These are phyloP conservation scores for Cryptococcus neoformans DNA, from an alignment of 1,284 basidiomycete genomes.

Conservation along the genomic window DNA sequence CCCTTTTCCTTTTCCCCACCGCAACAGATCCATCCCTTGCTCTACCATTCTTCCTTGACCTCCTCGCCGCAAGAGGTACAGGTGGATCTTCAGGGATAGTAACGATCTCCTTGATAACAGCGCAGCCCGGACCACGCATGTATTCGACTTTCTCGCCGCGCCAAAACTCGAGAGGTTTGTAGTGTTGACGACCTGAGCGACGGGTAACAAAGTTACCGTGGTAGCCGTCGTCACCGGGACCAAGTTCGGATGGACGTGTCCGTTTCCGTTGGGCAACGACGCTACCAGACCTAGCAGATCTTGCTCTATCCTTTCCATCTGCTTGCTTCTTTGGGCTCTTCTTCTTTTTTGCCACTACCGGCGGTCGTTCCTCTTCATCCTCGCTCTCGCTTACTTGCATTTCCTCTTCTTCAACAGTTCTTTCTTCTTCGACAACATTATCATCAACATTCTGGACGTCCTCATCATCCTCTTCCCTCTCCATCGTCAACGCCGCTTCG, in stretches of 20 bases:
- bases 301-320: conserved; percentile 12
- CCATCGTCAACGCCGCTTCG: not conserved
- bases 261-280: not conserved
- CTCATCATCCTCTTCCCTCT: conserved; percentile 2
- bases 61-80: conserved; percentile 56
- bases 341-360: conserved; percentile 5
- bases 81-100: conserved; percentile 61
- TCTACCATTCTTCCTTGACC: conserved; percentile 34
- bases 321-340: conserved; percentile 6
- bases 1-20: conserved; percentile 34
- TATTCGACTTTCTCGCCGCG: conserved; percentile 87
- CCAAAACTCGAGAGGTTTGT: conserved; percentile 86
- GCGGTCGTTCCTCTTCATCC: not conserved
- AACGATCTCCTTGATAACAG: conserved; percentile 77
- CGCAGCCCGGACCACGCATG: conserved; percentile 59
- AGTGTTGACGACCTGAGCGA: conserved; percentile 67
- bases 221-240: conserved; percentile 18
- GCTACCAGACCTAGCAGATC: conserved; percentile 1
- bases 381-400: conserved; percentile 3
- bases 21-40: not conserved
- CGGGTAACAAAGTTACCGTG: conserved; percentile 60
- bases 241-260: conserved; percentile 13
- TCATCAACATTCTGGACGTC: not conserved
- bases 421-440: conserved; percentile 4
- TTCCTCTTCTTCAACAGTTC: not conserved